A percentile compares a stretch with the other conserved stretches of the same genome.
phyloP scores from a whole-genome alignment of 495 filamentous ascomycete genomes.

The Daldinia loculata region DNA sequence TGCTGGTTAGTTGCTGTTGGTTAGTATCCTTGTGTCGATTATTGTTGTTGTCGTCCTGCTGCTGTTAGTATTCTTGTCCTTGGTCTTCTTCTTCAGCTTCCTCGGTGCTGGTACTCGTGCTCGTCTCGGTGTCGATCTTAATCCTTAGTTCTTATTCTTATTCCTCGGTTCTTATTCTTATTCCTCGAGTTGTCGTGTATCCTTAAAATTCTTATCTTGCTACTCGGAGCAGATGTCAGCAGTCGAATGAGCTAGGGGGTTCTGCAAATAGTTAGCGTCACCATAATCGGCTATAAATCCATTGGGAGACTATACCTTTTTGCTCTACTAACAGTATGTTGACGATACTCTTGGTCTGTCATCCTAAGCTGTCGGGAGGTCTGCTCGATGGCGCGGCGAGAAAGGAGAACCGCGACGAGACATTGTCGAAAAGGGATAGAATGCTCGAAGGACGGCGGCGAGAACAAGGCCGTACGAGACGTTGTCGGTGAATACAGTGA shows the following conservation, averaged over 20 bases:
- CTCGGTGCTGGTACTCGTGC: not conserved
- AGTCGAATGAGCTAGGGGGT: not conserved
- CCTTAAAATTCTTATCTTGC: not conserved
- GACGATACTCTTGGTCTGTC: not conserved
- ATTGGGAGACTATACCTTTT: not conserved
- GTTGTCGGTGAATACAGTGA: slow-evolving; percentile 24
- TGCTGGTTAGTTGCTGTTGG: not conserved
- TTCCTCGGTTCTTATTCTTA: not conserved
- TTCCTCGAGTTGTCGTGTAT: not conserved
- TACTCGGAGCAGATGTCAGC: not conserved
- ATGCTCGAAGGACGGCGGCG: slow-evolving; percentile 19
- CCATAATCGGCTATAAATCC: not conserved
- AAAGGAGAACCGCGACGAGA: slow-evolving; percentile 12
- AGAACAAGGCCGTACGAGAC: slow-evolving; percentile 25
- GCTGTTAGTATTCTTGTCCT: not conserved
- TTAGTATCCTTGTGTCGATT: not conserved
- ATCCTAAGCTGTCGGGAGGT: not conserved
- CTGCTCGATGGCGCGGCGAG: not conserved
- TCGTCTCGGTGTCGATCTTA: not conserved
- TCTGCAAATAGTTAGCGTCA: not conserved
- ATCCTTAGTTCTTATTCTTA: not conserved
- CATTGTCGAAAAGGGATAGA: slow-evolving; percentile 5
- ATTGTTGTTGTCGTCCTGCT: not conserved
- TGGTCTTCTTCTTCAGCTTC: not conserved
- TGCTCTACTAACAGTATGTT: not conserved